These are phyloP conservation scores for Acanthochlamys bracteata DNA, from an alignment of 106 monocot genomes.

Conservation along the genomic window DNA sequence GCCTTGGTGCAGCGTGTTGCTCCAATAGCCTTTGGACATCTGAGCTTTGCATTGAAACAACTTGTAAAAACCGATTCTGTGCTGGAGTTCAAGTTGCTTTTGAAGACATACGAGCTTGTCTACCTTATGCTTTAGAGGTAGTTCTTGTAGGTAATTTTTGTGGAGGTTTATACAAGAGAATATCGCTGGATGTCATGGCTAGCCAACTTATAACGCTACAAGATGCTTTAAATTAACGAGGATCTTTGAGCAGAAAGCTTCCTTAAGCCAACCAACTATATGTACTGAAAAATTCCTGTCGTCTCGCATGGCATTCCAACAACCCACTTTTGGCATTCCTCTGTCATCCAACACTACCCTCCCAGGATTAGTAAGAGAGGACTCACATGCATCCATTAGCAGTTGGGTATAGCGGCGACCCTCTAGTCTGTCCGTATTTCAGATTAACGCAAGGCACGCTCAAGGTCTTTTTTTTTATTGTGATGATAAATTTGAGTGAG, in stretches of 20 bases:
- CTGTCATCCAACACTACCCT: neutral
- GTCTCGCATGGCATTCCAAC: neutral
- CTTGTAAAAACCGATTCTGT: neutral
- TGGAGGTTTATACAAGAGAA: neutral
- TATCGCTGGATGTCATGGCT: neutral
- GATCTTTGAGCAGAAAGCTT: neutral
- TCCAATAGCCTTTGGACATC: neutral
- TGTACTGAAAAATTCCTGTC: neutral
- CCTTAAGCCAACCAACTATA: neutral
- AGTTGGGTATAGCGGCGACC: too few relatives aligned
- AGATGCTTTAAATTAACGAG: neutral
- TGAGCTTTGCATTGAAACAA: neutral
- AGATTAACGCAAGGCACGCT: too few relatives aligned
- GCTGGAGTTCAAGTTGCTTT: neutral
- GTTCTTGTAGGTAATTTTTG: neutral
- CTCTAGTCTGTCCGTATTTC: too few relatives aligned
- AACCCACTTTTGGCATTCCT: neutral
- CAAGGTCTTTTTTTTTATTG: neutral
- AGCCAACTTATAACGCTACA: neutral
- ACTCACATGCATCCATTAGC: too few relatives aligned
- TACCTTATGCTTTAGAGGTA: neutral
- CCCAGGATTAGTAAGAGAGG: too few relatives aligned
- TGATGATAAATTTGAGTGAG: neutral
- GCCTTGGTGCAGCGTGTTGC: neutral
- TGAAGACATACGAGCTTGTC: neutral